Conservation (phyloP, 2,329 filamentous ascomycete genomes). For the Colletotrichum sp. region DNA sequence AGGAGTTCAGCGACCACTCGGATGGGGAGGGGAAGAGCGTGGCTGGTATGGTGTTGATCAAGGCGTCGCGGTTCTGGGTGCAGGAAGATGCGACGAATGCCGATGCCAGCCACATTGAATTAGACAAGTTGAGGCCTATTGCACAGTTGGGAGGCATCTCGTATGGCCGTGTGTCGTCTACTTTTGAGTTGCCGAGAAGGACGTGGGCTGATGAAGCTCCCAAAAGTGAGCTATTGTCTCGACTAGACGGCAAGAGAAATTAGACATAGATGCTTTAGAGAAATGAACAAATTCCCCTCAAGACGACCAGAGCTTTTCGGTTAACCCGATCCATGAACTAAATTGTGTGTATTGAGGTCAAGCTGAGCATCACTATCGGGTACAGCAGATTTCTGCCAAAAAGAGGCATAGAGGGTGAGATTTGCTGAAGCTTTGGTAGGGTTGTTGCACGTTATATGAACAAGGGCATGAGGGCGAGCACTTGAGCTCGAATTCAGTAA, state of each 20-base stretch:
- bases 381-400: neutral
- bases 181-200: slow-evolving; percentile 66
- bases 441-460: neutral
- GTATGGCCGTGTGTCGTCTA: slow-evolving; percentile 75
- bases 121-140: slow-evolving; percentile 73
- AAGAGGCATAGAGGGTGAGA: neutral
- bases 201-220: slow-evolving; percentile 27
- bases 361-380: neutral
- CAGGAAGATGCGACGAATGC: slow-evolving; percentile 85
- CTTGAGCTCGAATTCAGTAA: neutral
- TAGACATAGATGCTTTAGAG: neutral
- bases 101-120: slow-evolving; percentile 73
- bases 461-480: neutral
- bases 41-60: slow-evolving; percentile 75
- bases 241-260: neutral
- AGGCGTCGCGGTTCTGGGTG: slow-evolving; percentile 88
- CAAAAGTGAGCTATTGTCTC: neutral
- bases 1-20: slow-evolving; percentile 76
- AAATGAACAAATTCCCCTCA: neutral
- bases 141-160: slow-evolving; percentile 84
- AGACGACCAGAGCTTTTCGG: neutral
- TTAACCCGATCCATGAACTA: neutral
- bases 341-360: neutral
- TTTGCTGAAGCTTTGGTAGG: neutral
- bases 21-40: slow-evolving; percentile 77